A percentile compares a stretch with the other conserved stretches of the same genome.
These are phyloP conservation scores for Huntiella bhutanensis DNA, from an alignment of 2,329 filamentous ascomycete genomes.

Conservation along the genomic window DNA sequence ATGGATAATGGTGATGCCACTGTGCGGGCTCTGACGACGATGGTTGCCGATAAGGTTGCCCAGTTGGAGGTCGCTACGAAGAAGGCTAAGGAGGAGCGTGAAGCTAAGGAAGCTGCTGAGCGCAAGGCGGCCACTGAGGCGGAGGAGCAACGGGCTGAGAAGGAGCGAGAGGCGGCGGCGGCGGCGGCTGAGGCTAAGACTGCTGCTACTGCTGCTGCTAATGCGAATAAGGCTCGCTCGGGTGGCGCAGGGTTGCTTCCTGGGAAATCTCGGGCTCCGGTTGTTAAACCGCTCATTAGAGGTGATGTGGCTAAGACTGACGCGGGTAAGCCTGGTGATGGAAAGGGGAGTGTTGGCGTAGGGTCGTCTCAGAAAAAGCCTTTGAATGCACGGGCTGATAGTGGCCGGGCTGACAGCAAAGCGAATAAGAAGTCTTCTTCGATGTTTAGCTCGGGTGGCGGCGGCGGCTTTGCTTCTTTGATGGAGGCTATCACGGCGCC, in stretches of 20 bases:
- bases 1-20: conserved; percentile 46
- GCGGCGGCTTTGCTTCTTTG: conserved; percentile 34
- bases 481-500: conserved; percentile 31
- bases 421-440: conserved; percentile 17
- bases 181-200: neutral
- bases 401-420: neutral
- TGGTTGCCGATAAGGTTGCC: conserved; percentile 24
- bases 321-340: conserved; percentile 12
- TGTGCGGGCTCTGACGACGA: conserved; percentile 40
- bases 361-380: conserved; percentile 13
- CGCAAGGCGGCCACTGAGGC: conserved; percentile 13
- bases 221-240: conserved; percentile 18
- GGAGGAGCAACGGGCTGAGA: neutral
- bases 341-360: conserved; percentile 3
- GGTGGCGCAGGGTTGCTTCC: conserved; percentile 20
- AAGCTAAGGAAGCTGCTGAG: conserved; percentile 13
- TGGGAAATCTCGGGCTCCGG: conserved; percentile 26
- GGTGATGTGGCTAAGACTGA: conserved; percentile 13
- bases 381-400: conserved; percentile 15
- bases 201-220: conserved; percentile 9
- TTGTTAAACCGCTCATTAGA: conserved; percentile 24
- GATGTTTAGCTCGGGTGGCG: conserved; percentile 16
- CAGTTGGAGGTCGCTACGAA: conserved; percentile 19
- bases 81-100: conserved; percentile 18
- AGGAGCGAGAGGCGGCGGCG: neutral